A percentile compares a stretch with the other conserved stretches of the same genome.
These are phyloP conservation scores for Rhodotorula taiwanensis DNA, from an alignment of 768 basidiomycete species.

Conservation along the genomic window DNA sequence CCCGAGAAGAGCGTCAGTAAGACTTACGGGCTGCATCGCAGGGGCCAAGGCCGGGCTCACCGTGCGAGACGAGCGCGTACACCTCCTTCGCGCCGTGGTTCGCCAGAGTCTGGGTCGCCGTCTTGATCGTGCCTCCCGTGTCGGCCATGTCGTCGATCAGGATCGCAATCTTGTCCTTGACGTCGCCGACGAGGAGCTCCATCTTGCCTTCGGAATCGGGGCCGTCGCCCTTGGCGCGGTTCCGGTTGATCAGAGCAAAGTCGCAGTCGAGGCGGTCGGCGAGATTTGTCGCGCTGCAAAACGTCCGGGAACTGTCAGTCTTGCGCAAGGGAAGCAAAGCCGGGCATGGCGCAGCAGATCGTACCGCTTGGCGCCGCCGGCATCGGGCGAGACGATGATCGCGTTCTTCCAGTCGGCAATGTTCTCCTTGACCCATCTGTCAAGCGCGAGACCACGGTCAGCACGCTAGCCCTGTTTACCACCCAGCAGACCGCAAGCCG, in stretches of 20 bases:
- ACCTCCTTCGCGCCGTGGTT: slow-evolving; percentile 84
- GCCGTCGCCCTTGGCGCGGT: slow-evolving; percentile 56
- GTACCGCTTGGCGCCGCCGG: slow-evolving; percentile 97
- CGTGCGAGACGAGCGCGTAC: slow-evolving; percentile 86
- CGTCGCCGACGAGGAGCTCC: slow-evolving; percentile 92
- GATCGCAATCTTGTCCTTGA: slow-evolving; percentile 85
- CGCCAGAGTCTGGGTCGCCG: slow-evolving; percentile 75
- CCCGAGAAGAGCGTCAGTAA: slow-evolving; percentile 14
- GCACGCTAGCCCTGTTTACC: too few relatives aligned
- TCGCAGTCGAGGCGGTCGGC: slow-evolving; percentile 93
- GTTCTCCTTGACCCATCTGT: slow-evolving; percentile 69
- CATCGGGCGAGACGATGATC: slow-evolving; percentile 93
- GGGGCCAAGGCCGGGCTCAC: slow-evolving; percentile 47
- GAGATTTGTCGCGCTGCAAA: slow-evolving; percentile 73
- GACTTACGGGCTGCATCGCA: slow-evolving; percentile 34
- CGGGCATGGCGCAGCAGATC: too few relatives aligned
- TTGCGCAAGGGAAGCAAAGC: too few relatives aligned
- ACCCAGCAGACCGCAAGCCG: background rate
- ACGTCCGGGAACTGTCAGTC: background rate
- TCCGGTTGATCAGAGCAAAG: slow-evolving; percentile 90
- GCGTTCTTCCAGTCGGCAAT: slow-evolving; percentile 78
- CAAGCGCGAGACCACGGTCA: too few relatives aligned
- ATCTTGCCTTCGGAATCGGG: slow-evolving; percentile 49
- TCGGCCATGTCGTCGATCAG: slow-evolving; percentile 99
- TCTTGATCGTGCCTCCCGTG: slow-evolving; percentile 76